A percentile compares a stretch with the other conserved stretches of the same genome.
phyloP scores from a whole-genome alignment of 2,329 filamentous ascomycete species.

The Aspergillus tanneri region DNA sequence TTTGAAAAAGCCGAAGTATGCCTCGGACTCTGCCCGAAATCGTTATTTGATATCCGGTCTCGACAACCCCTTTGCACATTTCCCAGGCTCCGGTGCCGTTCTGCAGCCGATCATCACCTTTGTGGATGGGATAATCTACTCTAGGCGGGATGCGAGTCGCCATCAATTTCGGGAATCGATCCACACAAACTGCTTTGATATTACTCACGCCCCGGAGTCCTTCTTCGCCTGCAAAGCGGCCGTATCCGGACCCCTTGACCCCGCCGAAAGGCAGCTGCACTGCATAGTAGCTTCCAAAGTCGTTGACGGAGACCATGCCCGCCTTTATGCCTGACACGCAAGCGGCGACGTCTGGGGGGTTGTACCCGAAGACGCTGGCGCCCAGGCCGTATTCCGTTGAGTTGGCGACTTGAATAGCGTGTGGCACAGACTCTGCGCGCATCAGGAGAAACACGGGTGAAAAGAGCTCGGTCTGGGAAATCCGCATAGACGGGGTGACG shows the following conservation, averaged over 20 bases:
- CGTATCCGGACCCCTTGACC: constrained; percentile 84
- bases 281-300: constrained; percentile 91
- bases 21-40: constrained; percentile 42
- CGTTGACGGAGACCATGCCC: constrained; percentile 93
- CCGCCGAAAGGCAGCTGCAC: constrained; percentile 94
- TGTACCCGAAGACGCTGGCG: constrained; percentile 78
- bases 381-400: constrained; percentile 82
- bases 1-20: constrained; percentile 38
- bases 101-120: constrained; percentile 51
- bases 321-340: constrained; percentile 70
- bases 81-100: constrained; percentile 65
- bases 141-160: constrained; percentile 77
- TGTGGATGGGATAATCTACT: constrained; percentile 75
- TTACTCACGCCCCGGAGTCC: constrained; percentile 84
- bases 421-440: constrained; percentile 63
- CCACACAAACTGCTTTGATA: constrained; percentile 78
- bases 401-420: constrained; percentile 78
- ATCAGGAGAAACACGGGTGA: constrained; percentile 87
- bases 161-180: constrained; percentile 58
- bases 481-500: constrained; percentile 79
- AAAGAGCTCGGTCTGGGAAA: constrained; percentile 90
- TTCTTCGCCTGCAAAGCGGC: constrained; percentile 87
- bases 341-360: constrained; percentile 59
- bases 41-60: constrained; percentile 48
- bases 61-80: constrained; percentile 46